Evolutionary conservation across 2,329 filamentous ascomycete genomes (phyloP).

Genomic region (Paecilomyces dactylethromorphus): DNA sequence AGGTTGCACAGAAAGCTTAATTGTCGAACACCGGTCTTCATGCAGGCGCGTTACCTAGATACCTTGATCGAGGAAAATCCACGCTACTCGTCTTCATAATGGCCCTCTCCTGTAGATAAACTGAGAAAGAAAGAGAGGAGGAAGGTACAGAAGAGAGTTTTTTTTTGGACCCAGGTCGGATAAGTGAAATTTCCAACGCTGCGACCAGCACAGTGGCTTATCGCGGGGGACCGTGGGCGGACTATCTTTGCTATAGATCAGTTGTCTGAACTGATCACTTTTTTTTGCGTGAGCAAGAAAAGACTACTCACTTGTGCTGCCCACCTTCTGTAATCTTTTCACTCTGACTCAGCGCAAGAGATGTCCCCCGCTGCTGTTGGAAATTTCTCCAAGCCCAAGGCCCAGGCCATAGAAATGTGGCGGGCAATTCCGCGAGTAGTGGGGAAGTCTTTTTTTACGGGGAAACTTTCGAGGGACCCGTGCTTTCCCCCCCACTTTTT

Average conservation of each 20-base stretch:
- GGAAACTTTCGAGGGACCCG: not conserved
- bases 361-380: not conserved
- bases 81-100: slow-evolving; percentile 33
- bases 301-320: not conserved
- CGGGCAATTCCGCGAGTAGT: not conserved
- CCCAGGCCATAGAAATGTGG: not conserved
- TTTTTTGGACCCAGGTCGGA: not conserved
- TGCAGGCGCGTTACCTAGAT: slow-evolving; percentile 31
- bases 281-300: not conserved
- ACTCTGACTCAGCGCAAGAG: not conserved
- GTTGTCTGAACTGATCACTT: not conserved
- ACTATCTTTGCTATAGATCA: not conserved
- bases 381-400: not conserved
- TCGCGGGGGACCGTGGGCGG: not conserved
- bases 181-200: not conserved
- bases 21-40: slow-evolving; percentile 37
- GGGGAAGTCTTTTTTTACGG: not conserved
- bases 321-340: not conserved
- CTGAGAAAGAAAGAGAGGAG: slow-evolving; percentile 1
- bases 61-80: slow-evolving; percentile 37
- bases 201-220: not conserved
- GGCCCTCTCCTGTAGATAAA: slow-evolving; percentile 13
- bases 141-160: not conserved
- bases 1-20: not conserved
- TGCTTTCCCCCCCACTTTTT: not conserved